Evolutionary conservation across 345 rosid genomes (phyloP), one percentile per base, ranked within the genome.

Genomic region (Corchorus capsularis): DNA sequence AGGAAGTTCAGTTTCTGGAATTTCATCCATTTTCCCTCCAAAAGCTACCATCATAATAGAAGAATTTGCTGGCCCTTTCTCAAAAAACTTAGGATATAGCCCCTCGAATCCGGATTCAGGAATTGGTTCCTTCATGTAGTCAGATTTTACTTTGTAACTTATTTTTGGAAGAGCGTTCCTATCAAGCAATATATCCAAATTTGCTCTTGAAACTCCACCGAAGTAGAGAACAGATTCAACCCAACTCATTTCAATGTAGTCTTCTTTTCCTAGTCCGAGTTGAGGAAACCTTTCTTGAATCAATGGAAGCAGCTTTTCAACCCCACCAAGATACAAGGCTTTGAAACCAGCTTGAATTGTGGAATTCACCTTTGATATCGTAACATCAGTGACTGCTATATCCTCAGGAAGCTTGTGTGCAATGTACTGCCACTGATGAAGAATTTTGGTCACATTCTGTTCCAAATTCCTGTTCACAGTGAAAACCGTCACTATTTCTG

Each of bases 11-110:
- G 37, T 20, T 6, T 68, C 72, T 3, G 56, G 72, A 13, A 68
- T 68, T 3, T 5, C 56, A 46, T 32, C 55, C 72, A 68, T 68
- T 46, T 22, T 68, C 10, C 72, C 72, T 47, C 72, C 72, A 12
- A 5, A 50, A 20, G 56, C 56, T 6, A 47, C 54, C 11, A 68
- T 4, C 9, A 43, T 2, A 37, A 46, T 27, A 3, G 2, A 0
- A 9, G 71, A 1, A 10, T 1, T 1, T 5, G 27, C 17, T 45
- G 53, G 54, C 8, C 46, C 71, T 19, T 45, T 2, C 53, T 67
- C 71, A 8, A 14, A 15, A 41, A 67, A n/a, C 55, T 22, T 46
- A 5, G 32, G 2, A 52, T 27, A 45, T 5, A 67, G 0, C 10
- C 71, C 71, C 16, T 39, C 17, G 4, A 67, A n/a, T 11, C 17